phyloP scores from a whole-genome alignment of 306 rosid genomes.

The Rosa rugosa region DNA sequence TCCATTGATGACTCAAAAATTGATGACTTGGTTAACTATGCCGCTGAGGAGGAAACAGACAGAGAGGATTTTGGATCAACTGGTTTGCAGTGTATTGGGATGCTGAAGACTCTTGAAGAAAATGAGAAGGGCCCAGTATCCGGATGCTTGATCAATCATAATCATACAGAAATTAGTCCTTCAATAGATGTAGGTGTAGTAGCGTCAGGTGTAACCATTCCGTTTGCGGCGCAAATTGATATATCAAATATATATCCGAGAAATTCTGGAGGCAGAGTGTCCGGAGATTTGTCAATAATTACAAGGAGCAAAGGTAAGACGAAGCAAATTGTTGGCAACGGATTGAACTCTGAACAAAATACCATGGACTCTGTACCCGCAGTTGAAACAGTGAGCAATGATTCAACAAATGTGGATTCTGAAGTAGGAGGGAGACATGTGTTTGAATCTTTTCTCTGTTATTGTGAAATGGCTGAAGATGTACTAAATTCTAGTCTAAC shows the following conservation, averaged over 20 bases:
- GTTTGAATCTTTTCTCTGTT: not conserved
- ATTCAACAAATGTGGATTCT: conserved; percentile 2
- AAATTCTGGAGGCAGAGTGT: conserved; percentile 22
- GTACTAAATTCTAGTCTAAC: not conserved
- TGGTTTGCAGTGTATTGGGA: conserved; percentile 20
- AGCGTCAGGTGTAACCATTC: conserved; percentile 29
- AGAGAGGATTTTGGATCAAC: conserved; percentile 8
- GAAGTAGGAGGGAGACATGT: not conserved
- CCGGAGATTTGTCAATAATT: conserved; percentile 11
- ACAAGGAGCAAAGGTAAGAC: conserved; percentile 25
- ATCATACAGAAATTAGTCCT: conserved; percentile 19
- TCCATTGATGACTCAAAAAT: not conserved
- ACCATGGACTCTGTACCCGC: not conserved
- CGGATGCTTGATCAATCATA: conserved; percentile 21
- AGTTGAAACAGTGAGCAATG: conserved; percentile 5
- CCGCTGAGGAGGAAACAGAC: conserved; percentile 8
- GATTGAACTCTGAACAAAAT: conserved; percentile 9
- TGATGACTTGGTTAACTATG: not conserved
- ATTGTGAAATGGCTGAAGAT: not conserved
- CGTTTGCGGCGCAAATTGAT: conserved; percentile 20
- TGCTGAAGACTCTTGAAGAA: conserved; percentile 21
- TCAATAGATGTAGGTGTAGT: conserved; percentile 20
- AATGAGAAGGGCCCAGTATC: conserved; percentile 18
- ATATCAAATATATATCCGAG: conserved; percentile 9
- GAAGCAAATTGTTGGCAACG: conserved; percentile 3